Evolutionary conservation across 345 rosid genomes (phyloP).

Genomic region (Tarenaya hassleriana): DNA sequence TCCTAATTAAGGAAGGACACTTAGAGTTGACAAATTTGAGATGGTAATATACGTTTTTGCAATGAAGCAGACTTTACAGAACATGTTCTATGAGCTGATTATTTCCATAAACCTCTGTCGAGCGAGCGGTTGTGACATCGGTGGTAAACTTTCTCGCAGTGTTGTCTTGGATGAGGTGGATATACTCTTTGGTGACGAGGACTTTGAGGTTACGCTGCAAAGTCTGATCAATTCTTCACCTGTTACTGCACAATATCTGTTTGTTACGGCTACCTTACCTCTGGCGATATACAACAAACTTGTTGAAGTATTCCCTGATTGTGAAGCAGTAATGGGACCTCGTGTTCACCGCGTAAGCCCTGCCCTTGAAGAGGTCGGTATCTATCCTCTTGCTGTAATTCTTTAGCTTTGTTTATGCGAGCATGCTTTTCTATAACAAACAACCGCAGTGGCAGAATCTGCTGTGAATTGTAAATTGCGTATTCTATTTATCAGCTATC

Average conservation of each 20-base stretch:
- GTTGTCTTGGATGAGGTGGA: constrained; percentile 87
- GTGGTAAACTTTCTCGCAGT: constrained; percentile 40
- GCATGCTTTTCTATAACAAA: constrained; percentile 5
- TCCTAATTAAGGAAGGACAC: constrained; percentile 64
- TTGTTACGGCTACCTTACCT: constrained; percentile 90
- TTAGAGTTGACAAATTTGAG: constrained; percentile 58
- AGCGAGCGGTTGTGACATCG: constrained; percentile 5
- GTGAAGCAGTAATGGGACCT: constrained; percentile 89
- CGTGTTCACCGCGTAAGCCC: constrained; percentile 77
- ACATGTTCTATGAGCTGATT: not conserved
- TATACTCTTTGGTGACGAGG: constrained; percentile 70
- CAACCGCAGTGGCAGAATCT: not conserved
- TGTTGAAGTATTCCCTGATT: constrained; percentile 76
- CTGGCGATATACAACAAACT: constrained; percentile 75
- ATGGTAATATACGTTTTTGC: constrained; percentile 41
- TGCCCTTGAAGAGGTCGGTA: constrained; percentile 80
- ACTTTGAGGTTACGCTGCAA: constrained; percentile 71
- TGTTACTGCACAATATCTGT: constrained; percentile 69
- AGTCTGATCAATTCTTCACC: constrained; percentile 63
- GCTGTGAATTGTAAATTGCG: constrained; percentile 7
- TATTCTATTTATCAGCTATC: constrained; percentile 1
- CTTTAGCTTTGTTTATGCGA: not conserved
- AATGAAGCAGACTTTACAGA: constrained; percentile 1
- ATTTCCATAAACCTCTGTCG: not conserved
- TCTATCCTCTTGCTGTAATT: not conserved